Percentiles rank a stretch among this genome's conserved stretches.
phyloP scores from a whole-genome alignment of 2,329 filamentous ascomycete genomes.

The Balansia obtecta region DNA sequence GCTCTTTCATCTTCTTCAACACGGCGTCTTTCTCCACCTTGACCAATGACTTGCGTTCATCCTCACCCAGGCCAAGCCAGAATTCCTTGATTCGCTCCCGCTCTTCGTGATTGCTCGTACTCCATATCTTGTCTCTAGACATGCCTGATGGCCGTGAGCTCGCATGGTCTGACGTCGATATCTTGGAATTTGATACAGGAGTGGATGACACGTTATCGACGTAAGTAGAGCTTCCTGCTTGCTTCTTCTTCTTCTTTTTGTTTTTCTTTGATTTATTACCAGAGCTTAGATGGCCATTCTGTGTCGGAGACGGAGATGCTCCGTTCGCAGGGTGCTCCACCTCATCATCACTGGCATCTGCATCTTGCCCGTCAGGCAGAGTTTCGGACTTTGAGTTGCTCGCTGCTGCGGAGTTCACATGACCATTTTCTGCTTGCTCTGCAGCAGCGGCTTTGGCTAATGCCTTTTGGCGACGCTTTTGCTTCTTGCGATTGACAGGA shows the following conservation, averaged over 20 bases:
- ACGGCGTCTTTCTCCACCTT: constrained; percentile 99
- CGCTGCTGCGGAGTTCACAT: constrained; percentile 22
- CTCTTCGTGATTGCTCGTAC: constrained; percentile 86
- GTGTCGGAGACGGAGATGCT: constrained; percentile 13
- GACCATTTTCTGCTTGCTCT: constrained; percentile 27
- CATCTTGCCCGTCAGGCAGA: constrained; percentile 31
- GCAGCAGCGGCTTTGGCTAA: constrained; percentile 54
- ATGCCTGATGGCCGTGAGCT: constrained; percentile 29
- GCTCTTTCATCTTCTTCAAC: constrained; percentile 98
- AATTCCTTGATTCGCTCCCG: constrained; percentile 96
- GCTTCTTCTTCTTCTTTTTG: constrained; percentile 59
- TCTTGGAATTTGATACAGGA: not conserved
- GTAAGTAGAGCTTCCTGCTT: constrained; percentile 12
- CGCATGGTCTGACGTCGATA: constrained; percentile 16
- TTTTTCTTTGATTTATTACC: constrained; percentile 42
- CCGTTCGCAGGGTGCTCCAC: constrained; percentile 27
- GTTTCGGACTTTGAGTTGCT: constrained; percentile 12
- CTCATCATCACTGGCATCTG: constrained; percentile 42
- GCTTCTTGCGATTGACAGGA: constrained; percentile 81
- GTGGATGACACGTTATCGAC: constrained; percentile 9
- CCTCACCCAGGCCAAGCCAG: constrained; percentile 88
- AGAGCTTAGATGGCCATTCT: constrained; percentile 18
- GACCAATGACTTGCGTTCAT: constrained; percentile 86
- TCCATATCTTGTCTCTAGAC: constrained; percentile 87
- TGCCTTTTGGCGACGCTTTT: constrained; percentile 82